Conservation (phyloP, 306 rosid genomes). For the Nissolia schottii region DNA sequence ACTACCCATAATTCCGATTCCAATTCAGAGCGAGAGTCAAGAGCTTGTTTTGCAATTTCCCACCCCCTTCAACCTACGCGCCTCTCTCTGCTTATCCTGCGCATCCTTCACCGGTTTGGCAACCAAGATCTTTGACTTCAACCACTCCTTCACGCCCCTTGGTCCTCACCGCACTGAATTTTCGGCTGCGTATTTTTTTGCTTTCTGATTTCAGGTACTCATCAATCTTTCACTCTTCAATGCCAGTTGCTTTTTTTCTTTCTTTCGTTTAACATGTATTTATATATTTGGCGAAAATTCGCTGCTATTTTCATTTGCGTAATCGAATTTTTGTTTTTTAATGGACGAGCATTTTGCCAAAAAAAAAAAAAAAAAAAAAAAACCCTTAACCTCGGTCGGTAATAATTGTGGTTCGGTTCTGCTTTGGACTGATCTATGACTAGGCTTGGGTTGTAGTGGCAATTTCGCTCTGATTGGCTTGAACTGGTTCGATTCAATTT, state of each 20-base stretch:
- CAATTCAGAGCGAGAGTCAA: conserved; percentile 35
- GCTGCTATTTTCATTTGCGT: background rate
- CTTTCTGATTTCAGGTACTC: conserved; percentile 29
- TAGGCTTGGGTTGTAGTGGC: conserved; percentile 16
- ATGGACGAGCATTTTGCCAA: background rate
- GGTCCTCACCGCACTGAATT: background rate
- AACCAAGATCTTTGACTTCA: conserved; percentile 35
- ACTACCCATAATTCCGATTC: background rate
- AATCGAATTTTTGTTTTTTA: background rate
- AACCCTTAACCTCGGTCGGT: background rate
- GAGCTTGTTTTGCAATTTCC: background rate
- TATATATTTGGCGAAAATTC: background rate
- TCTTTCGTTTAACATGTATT: too few species aligned
- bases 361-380: too few species aligned
- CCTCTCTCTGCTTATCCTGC: conserved; percentile 40
- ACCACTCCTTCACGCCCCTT: background rate
- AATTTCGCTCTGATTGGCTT: conserved; percentile 13
- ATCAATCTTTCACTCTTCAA: conserved; percentile 28
- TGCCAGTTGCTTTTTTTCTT: background rate
- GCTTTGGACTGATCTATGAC: conserved; percentile 27
- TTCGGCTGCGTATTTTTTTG: background rate
- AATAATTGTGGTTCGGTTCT: background rate
- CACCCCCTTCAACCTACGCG: conserved; percentile 43
- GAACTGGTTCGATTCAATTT: conserved; percentile 26
- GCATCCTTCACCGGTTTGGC: conserved; percentile 34